Base-by-base conservation (phyloP, 176 grass and related monocot genomes). In the Lolium rigidum region DNA sequence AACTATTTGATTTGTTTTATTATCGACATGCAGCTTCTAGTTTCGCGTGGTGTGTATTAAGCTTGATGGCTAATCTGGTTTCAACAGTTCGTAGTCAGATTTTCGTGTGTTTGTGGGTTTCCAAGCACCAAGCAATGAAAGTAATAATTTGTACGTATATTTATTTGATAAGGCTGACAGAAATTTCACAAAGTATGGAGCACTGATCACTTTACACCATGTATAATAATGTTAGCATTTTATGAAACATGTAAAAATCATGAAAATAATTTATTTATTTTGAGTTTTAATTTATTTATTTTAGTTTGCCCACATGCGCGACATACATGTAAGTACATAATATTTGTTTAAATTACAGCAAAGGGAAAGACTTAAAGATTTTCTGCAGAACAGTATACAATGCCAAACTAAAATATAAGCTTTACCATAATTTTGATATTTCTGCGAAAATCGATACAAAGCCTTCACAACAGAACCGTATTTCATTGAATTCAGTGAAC, bases 401-500 rank as follows among this genome's bases (percentile, higher is more conserved):
- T 35, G 31, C 58, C 58, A 63, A 76, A 5, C 15, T 44, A 43
- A 59, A 70, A 43, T 43, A 65, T 76, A 77, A 44, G 55, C 54
- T 84, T n/a, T 93, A 87, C 92, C 84, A 76, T 91, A 93, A 77
- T 94, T 97, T 89, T 94, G 92, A 57, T 93, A 73, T 85, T 94
- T 94, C 63, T 90, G 79, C 81, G 87, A 91, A 63, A 97, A 94
- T 48, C 84, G 78, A 77, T 91, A 86, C 9, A 97, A 72, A 62
- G 58, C 92, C 83, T 90, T 97, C 65, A 90, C 44, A 61, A 88
- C n/a, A 73, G 88, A 74, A 91, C 90, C 80, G 61, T 89, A 89
- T 71, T 89, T 94, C 72, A 92, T 81, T 21, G 66, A 87, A 55
- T 77, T 81, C 43, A 94, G 84, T 12, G 84, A 67, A 10, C 88